Evolutionary conservation across 1,284 basidiomycete genomes (phyloP).

Genomic region (Calocybe gambosa): DNA sequence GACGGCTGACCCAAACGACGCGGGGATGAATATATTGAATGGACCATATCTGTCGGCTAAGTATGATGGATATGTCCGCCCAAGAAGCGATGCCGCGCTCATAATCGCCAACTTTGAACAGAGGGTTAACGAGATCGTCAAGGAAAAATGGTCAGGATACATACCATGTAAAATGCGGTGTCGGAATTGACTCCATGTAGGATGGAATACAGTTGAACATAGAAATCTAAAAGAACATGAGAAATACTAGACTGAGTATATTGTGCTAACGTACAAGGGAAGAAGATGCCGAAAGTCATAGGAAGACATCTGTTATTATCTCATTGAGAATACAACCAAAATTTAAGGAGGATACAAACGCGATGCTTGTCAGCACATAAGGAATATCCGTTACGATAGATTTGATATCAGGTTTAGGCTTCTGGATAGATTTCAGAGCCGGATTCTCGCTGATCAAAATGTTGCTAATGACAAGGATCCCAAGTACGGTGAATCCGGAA

Average conservation of each 20-base stretch:
- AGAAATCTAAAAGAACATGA: constrained; percentile 19
- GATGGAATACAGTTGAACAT: constrained; percentile 20
- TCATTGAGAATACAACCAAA: too few species aligned
- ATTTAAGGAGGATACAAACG: too few species aligned
- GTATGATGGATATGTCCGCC: constrained; percentile 19
- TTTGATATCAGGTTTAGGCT: constrained; percentile 3
- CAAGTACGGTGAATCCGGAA: constrained; percentile 7
- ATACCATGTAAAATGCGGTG: constrained; percentile 20
- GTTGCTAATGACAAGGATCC: constrained; percentile 3
- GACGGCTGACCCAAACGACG: constrained; percentile 17
- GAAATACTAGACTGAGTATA: constrained; percentile 7
- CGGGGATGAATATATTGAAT: constrained; percentile 23
- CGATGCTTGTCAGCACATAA: constrained; percentile 7
- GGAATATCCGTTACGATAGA: constrained; percentile 11
- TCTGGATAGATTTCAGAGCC: neutral
- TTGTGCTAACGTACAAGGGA: constrained; percentile 10
- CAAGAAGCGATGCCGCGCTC: constrained; percentile 20
- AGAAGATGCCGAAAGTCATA: constrained; percentile 1
- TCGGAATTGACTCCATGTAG: constrained; percentile 18
- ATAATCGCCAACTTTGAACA: constrained; percentile 14
- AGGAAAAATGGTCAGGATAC: too few species aligned
- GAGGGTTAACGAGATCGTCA: too few species aligned
- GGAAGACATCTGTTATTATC: constrained; percentile 2
- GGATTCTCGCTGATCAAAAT: constrained; percentile 18
- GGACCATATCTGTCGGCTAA: constrained; percentile 22